These are phyloP conservation scores for Maudiozyma serrabonitensis DNA, from an alignment of 805 yeast species.

Conservation along the genomic window DNA sequence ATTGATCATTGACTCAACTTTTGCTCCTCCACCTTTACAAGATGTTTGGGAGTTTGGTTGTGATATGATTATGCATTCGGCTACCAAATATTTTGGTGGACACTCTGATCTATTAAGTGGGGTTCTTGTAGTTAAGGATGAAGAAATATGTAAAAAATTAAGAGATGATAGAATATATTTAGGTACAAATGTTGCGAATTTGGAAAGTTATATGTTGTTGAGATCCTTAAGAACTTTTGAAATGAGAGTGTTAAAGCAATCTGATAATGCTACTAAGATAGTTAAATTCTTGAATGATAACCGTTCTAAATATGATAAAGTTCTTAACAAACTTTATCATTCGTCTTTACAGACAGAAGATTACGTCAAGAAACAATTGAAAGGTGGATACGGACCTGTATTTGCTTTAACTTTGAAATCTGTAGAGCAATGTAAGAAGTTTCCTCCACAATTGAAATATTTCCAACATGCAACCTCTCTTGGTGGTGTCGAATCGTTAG, in stretches of 20 bases:
- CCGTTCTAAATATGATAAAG: slow-evolving; percentile 34
- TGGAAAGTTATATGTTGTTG: slow-evolving; percentile 64
- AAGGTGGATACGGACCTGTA: slow-evolving; percentile 63
- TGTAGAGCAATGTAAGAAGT: slow-evolving; percentile 44
- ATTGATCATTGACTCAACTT: slow-evolving; percentile 72
- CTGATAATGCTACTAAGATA: slow-evolving; percentile 48
- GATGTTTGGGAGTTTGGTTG: slow-evolving; percentile 77
- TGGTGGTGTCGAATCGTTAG: slow-evolving; percentile 84
- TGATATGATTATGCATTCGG: slow-evolving; percentile 86
- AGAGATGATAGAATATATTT: slow-evolving; percentile 54
- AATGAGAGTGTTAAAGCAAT: slow-evolving; percentile 59
- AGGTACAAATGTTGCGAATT: slow-evolving; percentile 72
- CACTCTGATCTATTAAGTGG: slow-evolving; percentile 89
- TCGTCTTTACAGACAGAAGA: slow-evolving; percentile 68
- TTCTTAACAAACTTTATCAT: slow-evolving; percentile 48
- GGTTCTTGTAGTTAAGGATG: slow-evolving; percentile 54
- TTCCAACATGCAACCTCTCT: slow-evolving; percentile 89
- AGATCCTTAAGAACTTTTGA: slow-evolving; percentile 78
- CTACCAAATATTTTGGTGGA: slow-evolving; percentile 92
- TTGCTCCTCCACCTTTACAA: slow-evolving; percentile 87
- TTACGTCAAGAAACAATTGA: slow-evolving; percentile 56
- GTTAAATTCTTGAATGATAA: slow-evolving; percentile 52
- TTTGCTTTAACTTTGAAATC: slow-evolving; percentile 51
- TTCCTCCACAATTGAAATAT: slow-evolving; percentile 57
- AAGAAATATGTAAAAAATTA: slow-evolving; percentile 36